phyloP scores from a whole-genome alignment of 352 stramenopile genomes.

The Pythium graminicola region DNA sequence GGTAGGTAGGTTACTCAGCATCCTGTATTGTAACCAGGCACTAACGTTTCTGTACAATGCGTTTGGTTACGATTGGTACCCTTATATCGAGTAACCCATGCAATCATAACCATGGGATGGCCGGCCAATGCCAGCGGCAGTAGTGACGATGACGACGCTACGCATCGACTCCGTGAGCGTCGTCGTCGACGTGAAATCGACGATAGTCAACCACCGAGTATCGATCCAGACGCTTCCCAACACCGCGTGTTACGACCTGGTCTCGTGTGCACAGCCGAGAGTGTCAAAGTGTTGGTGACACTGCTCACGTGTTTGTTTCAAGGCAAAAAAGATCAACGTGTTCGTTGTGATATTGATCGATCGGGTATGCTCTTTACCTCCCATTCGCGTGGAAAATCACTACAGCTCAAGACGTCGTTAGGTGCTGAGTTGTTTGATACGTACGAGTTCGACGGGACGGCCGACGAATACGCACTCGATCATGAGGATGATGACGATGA shows the following conservation, averaged over 20 bases:
- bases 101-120: no score
- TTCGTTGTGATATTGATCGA: slow-evolving; percentile 67
- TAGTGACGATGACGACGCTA: no score
- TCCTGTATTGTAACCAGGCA: no score
- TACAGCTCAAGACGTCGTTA: slow-evolving; percentile 84
- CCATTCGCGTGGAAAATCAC: slow-evolving; percentile 79
- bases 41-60: no score
- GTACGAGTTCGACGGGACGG: slow-evolving; percentile 34
- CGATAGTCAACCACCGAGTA: no score
- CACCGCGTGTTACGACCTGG: slow-evolving; percentile 23
- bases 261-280: slow-evolving; percentile 54
- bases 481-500: slow-evolving; percentile 7
- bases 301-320: slow-evolving; percentile 57
- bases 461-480: slow-evolving; percentile 11
- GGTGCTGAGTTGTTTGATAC: slow-evolving; percentile 68
- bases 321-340: slow-evolving; percentile 69
- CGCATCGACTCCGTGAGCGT: no score
- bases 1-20: no score
- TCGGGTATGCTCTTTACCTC: slow-evolving; percentile 63
- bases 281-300: slow-evolving; percentile 69
- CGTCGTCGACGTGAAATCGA: no score
- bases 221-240: not conserved
- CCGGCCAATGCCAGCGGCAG: no score
- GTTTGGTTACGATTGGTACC: no score
- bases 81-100: no score